These are phyloP conservation scores for Metarhizium anisopliae DNA, from an alignment of 2,329 filamentous ascomycete genomes.

Conservation along the genomic window DNA sequence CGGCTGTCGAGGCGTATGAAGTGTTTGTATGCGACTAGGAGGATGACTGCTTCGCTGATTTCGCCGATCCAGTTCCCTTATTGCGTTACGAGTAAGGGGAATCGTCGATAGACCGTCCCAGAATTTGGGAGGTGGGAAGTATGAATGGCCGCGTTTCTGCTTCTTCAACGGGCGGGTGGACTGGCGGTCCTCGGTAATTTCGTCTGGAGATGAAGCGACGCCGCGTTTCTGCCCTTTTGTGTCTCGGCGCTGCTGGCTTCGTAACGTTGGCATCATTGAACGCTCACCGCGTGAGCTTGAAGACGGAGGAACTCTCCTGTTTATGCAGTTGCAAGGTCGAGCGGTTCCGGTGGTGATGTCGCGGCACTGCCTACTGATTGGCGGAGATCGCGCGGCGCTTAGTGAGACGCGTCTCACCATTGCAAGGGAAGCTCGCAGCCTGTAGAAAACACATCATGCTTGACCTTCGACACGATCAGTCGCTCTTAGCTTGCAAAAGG, in stretches of 20 bases:
- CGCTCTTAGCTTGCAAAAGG: neutral
- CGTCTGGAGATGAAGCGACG: neutral
- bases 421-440: neutral
- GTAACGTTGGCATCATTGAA: neutral
- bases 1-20: neutral
- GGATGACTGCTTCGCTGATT: neutral
- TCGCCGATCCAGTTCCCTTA: slow-evolving; percentile 3
- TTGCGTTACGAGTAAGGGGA: neutral
- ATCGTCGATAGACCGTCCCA: slow-evolving; percentile 2
- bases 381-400: neutral
- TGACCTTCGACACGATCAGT: neutral
- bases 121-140: slow-evolving; percentile 1
- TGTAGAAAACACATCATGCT: neutral
- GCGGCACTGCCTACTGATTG: neutral
- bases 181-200: neutral
- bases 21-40: neutral
- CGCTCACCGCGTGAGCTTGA: neutral
- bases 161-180: neutral
- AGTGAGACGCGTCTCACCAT: neutral
- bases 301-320: neutral
- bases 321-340: neutral
- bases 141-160: neutral
- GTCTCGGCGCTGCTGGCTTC: neutral
- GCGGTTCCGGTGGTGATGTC: neutral
- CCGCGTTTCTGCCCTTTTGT: neutral